Evolutionary conservation across 352 stramenopile genomes (phyloP).

Genomic region (Globisporangium recalcitrans): DNA sequence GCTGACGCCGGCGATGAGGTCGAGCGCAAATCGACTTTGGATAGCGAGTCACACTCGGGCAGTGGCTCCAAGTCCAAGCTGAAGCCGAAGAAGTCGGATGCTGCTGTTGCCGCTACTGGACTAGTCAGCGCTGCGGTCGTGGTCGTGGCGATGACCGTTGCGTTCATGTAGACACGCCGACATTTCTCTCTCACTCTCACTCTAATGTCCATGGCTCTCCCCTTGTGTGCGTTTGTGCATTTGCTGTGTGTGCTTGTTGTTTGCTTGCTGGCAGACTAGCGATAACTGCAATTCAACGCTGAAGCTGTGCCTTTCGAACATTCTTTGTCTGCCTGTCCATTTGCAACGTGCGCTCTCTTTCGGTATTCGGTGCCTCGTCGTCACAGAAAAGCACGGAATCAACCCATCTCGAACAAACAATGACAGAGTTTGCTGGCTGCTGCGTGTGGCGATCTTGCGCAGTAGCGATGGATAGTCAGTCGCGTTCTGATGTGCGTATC

Average conservation of each 20-base stretch:
- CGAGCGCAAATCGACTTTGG: neutral
- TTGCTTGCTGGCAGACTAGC: neutral
- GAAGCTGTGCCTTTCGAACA: neutral
- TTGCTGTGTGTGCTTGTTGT: neutral
- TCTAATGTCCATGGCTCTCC: neutral
- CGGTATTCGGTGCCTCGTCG: neutral
- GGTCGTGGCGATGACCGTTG: neutral
- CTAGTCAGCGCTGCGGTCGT: neutral
- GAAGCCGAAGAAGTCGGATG: neutral
- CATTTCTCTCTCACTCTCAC: neutral
- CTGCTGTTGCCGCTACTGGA: neutral
- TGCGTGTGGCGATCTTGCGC: neutral
- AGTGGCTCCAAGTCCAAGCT: neutral
- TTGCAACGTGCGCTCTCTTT: neutral
- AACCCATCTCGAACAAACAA: neutral
- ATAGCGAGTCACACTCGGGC: neutral
- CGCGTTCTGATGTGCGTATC: neutral
- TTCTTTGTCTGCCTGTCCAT: neutral
- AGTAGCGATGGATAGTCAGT: neutral
- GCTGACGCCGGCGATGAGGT: neutral
- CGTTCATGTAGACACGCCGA: neutral
- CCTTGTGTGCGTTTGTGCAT: neutral
- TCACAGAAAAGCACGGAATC: neutral
- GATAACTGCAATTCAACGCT: neutral
- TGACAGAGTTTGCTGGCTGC: neutral